Percentiles rank a stretch among this genome's conserved stretches.
Conservation (phyloP, 2,329 filamentous ascomycete genomes). For the Penicillium fuscoglaucum region DNA sequence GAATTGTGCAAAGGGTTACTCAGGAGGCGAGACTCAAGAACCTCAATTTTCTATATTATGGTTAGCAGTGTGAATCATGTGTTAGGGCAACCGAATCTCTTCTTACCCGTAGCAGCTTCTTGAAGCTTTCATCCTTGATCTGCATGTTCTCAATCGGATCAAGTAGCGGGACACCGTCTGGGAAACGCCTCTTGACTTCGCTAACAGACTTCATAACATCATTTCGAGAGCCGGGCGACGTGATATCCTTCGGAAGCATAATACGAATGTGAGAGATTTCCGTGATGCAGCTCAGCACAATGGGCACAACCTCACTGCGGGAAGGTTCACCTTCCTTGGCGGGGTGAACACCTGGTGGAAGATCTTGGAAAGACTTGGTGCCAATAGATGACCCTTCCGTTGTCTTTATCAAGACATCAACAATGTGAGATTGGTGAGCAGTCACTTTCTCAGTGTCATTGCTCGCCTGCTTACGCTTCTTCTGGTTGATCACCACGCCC, state of each 20-base stretch:
- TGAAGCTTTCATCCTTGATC: conserved; percentile 89
- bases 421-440: conserved; percentile 74
- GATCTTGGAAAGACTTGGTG: conserved; percentile 61
- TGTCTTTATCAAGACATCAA: conserved; percentile 75
- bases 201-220: conserved; percentile 66
- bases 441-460: conserved; percentile 65
- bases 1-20: conserved; percentile 91
- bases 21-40: conserved; percentile 85
- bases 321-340: conserved; percentile 63
- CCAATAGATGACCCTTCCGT: conserved; percentile 54
- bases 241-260: conserved; percentile 76
- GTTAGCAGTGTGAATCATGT: conserved; percentile 19
- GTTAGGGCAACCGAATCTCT: background rate
- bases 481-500: conserved; percentile 81
- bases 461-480: conserved; percentile 64
- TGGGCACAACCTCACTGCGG: conserved; percentile 80
- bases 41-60: conserved; percentile 79
- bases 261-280: conserved; percentile 80
- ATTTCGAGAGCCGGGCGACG: conserved; percentile 66
- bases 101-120: conserved; percentile 72
- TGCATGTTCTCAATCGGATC: conserved; percentile 97
- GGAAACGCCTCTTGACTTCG: conserved; percentile 84
- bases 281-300: conserved; percentile 81
- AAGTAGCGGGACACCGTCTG: conserved; percentile 82
- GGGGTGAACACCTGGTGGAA: conserved; percentile 64